These are phyloP conservation scores for Chaetoceros tenuissimus DNA, from an alignment of 108 stramenopile species.

Conservation along the genomic window DNA sequence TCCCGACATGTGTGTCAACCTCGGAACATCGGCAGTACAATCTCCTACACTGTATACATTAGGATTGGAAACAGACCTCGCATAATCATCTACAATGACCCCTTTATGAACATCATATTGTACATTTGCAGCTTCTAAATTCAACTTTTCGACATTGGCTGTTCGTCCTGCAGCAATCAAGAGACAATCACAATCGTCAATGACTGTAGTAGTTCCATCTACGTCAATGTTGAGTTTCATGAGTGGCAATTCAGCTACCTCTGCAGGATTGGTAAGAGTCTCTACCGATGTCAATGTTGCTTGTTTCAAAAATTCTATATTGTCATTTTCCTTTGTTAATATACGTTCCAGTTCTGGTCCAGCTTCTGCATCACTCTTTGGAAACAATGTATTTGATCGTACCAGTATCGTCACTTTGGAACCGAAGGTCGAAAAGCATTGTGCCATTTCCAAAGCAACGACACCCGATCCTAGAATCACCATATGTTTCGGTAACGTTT, in stretches of 20 bases:
- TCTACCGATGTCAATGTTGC: conserved; percentile 35
- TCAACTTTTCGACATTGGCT: conserved; percentile 79
- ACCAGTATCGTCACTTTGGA: conserved; percentile 68
- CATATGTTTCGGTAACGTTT: conserved; percentile 59
- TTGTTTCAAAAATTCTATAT: conserved; percentile 32
- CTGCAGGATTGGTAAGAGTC: conserved; percentile 33
- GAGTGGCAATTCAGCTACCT: conserved; percentile 29
- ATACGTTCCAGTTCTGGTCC: conserved; percentile 41
- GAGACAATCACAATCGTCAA: conserved; percentile 47
- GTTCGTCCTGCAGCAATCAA: conserved; percentile 77
- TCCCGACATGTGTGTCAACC: conserved; percentile 85
- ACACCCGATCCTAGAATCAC: conserved; percentile 82
- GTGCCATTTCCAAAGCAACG: conserved; percentile 86
- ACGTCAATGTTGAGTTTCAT: conserved; percentile 37
- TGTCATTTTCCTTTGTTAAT: conserved; percentile 52
- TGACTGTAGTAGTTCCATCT: conserved; percentile 19
- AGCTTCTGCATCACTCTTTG: conserved; percentile 71
- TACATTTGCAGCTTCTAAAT: conserved; percentile 74
- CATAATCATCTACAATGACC: conserved; percentile 67
- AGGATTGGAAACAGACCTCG: conserved; percentile 53
- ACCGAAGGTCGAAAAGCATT: conserved; percentile 78
- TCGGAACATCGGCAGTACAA: conserved; percentile 71
- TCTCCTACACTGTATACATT: conserved; percentile 77
- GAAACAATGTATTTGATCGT: conserved; percentile 50
- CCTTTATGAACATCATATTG: conserved; percentile 60